phyloP scores from a whole-genome alignment of 257 asterid genomes.

The Paulownia fortunei region DNA sequence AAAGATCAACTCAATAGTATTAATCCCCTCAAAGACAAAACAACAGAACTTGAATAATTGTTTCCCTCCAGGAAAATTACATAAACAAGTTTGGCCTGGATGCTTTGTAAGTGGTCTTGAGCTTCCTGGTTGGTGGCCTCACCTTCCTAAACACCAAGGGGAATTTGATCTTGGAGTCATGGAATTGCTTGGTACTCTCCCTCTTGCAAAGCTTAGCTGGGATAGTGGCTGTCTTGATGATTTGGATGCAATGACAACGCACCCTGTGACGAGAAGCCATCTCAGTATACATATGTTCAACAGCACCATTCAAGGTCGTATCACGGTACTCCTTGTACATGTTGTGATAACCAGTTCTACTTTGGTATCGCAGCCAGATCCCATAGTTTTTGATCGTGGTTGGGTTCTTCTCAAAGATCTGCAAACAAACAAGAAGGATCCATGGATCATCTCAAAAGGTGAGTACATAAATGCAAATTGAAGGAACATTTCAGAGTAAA shows the following conservation, averaged over 20 bases:
- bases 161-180: slow-evolving; percentile 36
- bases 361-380: slow-evolving; percentile 39
- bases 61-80: background rate
- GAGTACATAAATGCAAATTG: background rate
- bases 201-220: slow-evolving; percentile 45
- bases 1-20: slow-evolving; percentile 3
- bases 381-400: slow-evolving; percentile 38
- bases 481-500: no score
- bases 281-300: slow-evolving; percentile 44
- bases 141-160: slow-evolving; percentile 40
- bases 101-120: slow-evolving; percentile 45
- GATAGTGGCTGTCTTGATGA: slow-evolving; percentile 35
- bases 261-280: slow-evolving; percentile 45
- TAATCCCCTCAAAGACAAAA: background rate
- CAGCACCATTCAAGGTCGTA: slow-evolving; percentile 36
- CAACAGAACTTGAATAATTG: background rate
- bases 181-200: slow-evolving; percentile 43
- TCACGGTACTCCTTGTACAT: slow-evolving; percentile 40
- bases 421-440: background rate
- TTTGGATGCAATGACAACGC: slow-evolving; percentile 37
- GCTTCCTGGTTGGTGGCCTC: slow-evolving; percentile 46
- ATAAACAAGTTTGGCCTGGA: slow-evolving; percentile 32
- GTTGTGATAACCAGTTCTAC: slow-evolving; percentile 41
- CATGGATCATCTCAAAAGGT: background rate
- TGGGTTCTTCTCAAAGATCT: slow-evolving; percentile 40